phyloP scores from a whole-genome alignment of 257 asterid genomes.

The Nemophila menziesii region DNA sequence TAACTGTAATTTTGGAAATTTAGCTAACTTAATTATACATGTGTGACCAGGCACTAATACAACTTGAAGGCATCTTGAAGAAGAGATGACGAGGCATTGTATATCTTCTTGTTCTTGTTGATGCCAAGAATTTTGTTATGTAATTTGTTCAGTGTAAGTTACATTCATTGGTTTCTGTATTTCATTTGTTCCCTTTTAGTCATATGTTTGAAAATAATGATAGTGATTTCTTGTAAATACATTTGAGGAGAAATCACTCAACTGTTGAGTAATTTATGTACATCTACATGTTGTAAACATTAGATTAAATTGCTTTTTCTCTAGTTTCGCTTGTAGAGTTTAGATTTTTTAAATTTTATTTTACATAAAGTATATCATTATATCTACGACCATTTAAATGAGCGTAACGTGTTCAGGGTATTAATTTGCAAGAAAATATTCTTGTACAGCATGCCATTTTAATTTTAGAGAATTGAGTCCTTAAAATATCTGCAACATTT shows the following conservation, averaged over 20 bases:
- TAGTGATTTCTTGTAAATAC: too few relatives aligned
- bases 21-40: slow-evolving; percentile 9
- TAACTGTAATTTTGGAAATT: too few relatives aligned
- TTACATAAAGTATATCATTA: neutral
- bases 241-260: neutral
- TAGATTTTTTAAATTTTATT: too few relatives aligned
- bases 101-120: neutral
- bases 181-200: neutral
- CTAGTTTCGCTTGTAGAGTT: too few relatives aligned
- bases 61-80: slow-evolving; percentile 44
- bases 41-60: slow-evolving; percentile 42
- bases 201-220: neutral
- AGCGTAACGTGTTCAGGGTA: neutral
- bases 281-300: neutral
- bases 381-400: neutral
- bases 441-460: neutral
- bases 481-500: too few relatives aligned
- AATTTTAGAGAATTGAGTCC: too few relatives aligned
- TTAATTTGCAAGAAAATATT: too few relatives aligned
- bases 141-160: neutral
- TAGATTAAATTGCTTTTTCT: too few relatives aligned
- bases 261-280: neutral
- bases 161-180: too few relatives aligned
- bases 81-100: slow-evolving; percentile 5
- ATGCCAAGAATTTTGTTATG: neutral